Conservation (phyloP, 2,329 filamentous ascomycete genomes). For the Zymoseptoria brevis region DNA sequence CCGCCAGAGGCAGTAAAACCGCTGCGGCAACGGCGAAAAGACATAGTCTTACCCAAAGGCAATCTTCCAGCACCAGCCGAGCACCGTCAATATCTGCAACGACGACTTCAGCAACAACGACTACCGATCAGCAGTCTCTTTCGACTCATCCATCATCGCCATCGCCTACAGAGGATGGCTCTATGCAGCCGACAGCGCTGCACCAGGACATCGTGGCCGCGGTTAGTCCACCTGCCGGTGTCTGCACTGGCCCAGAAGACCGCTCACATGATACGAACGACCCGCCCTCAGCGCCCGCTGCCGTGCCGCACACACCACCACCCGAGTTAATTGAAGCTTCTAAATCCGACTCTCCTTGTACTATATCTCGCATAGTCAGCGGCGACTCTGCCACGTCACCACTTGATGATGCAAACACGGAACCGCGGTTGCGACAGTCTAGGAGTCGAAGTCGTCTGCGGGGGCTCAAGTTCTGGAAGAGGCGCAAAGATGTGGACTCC, state of each 20-base stretch:
- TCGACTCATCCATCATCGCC: slow-evolving; percentile 30
- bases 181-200: slow-evolving; percentile 4
- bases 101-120: slow-evolving; percentile 27
- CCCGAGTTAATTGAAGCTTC: slow-evolving; percentile 6
- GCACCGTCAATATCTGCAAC: slow-evolving; percentile 27
- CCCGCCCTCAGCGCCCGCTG: slow-evolving; percentile 16
- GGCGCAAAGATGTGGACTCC: slow-evolving; percentile 20
- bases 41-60: slow-evolving; percentile 13
- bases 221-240: not conserved
- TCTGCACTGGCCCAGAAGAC: slow-evolving; percentile 12
- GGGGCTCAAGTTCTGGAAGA: slow-evolving; percentile 32
- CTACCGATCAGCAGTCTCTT: slow-evolving; percentile 23
- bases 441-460: slow-evolving; percentile 30
- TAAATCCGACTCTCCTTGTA: slow-evolving; percentile 18
- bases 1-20: slow-evolving; percentile 10
- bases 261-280: slow-evolving; percentile 20
- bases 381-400: slow-evolving; percentile 15
- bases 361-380: slow-evolving; percentile 20
- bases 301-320: slow-evolving; percentile 15
- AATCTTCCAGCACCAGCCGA: slow-evolving; percentile 16
- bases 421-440: slow-evolving; percentile 21
- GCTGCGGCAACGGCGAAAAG: slow-evolving; percentile 8
- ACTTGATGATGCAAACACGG: slow-evolving; percentile 11
- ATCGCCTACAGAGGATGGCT: slow-evolving; percentile 23
- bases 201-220: not conserved